Evolutionary conservation across 2,329 filamentous ascomycete species (phyloP).

Genomic region (Penicillium palitans): DNA sequence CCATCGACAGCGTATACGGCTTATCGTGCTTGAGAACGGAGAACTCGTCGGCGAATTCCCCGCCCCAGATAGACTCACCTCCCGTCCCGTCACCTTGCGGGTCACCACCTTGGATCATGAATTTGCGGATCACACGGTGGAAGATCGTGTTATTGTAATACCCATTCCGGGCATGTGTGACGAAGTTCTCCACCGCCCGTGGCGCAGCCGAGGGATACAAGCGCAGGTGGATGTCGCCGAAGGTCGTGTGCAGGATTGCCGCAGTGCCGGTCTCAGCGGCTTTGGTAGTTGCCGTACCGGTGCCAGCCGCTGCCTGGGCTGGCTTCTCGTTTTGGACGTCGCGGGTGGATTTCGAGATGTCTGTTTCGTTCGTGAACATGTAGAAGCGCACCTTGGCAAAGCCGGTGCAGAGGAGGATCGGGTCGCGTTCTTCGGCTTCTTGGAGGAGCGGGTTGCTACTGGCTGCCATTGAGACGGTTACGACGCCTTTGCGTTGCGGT

Average conservation of each 20-base stretch:
- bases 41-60: constrained; percentile 90
- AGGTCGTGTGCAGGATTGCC: constrained; percentile 86
- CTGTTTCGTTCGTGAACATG: constrained; percentile 92
- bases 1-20: constrained; percentile 95
- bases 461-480: constrained; percentile 96
- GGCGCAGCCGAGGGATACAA: constrained; percentile 92
- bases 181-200: constrained; percentile 95
- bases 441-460: constrained; percentile 89
- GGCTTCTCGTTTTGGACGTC: constrained; percentile 97
- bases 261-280: constrained; percentile 71
- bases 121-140: constrained; percentile 94
- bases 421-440: constrained; percentile 86
- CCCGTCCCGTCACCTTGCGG: constrained; percentile 86
- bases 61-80: constrained; percentile 90
- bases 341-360: constrained; percentile 77
- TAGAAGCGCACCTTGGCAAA: constrained; percentile 91
- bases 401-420: constrained; percentile 81
- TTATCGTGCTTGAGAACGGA: constrained; percentile 89
- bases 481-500: constrained; percentile 87
- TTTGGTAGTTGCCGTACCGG: constrained; percentile 55
- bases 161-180: constrained; percentile 80
- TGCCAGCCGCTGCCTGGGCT: constrained; percentile 56
- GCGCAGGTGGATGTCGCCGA: constrained; percentile 90
- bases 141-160: constrained; percentile 99
- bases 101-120: constrained; percentile 92